Conservation (phyloP, 352 stramenopile genomes). For the Saprolegnia parasitica region DNA sequence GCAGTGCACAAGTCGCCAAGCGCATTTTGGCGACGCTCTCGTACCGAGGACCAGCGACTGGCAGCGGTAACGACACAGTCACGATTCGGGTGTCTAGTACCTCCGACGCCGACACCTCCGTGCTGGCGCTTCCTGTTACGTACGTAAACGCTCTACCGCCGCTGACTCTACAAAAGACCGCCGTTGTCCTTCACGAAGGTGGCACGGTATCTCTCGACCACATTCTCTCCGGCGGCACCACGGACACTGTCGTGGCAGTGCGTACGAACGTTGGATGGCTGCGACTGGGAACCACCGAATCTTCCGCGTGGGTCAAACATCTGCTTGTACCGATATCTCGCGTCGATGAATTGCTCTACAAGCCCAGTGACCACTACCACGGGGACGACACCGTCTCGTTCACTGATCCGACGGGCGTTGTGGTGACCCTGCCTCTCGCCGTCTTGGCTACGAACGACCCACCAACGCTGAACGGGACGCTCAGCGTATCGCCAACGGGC, state of each 20-base stretch:
- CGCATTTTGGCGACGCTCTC: neutral
- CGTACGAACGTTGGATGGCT: too few species aligned
- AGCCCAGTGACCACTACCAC: too few species aligned
- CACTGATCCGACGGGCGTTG: too few species aligned
- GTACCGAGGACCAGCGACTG: neutral
- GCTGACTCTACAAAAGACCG: neutral
- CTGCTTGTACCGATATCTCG: too few species aligned
- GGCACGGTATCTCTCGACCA: too few species aligned
- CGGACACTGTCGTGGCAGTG: too few species aligned
- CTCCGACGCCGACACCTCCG: neutral
- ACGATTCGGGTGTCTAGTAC: neutral
- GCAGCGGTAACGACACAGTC: neutral
- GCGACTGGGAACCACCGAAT: too few species aligned
- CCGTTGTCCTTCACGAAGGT: neutral
- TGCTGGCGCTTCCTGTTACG: neutral
- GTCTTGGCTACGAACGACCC: neutral
- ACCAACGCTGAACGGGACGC: neutral
- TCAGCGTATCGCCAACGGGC: neutral
- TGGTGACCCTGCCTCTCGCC: neutral
- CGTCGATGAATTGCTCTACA: too few species aligned
- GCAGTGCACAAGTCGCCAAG: neutral
- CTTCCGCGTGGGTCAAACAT: too few species aligned
- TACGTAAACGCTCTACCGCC: neutral
- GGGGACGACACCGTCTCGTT: too few species aligned
- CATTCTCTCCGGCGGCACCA: too few species aligned